Evolutionary conservation across 805 yeast species (phyloP), one percentile per base, ranked within the genome.

Genomic region (Pichia kluyveri): DNA sequence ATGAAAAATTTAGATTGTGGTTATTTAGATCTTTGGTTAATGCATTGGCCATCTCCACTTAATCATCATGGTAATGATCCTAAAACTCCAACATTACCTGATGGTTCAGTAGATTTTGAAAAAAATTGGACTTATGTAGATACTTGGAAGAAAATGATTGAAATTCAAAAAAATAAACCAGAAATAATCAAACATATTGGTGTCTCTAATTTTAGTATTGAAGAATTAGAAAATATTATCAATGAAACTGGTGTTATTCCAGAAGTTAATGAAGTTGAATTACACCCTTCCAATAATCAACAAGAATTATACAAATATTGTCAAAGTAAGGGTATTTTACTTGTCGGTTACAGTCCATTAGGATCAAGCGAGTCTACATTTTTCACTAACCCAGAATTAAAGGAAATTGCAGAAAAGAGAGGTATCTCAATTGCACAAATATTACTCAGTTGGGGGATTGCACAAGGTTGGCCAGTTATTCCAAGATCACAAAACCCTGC

Each of bases 101-200:
- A 72, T 7, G 79, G 74, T 10, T 31, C 69, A 14, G 38, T 50
- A 27, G 56, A 53, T 41, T 54, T 45, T 32, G 59, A 51, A 30
- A 47, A 50, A 19, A 45, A 56, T 36, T 56, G 57, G 56, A 90
- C 86, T 58, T 93, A 56, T 49, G 64, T 89, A 14, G 76, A 80
- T 38, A 89, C 90, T 14, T 76, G 75, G 54, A 77, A 80, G 59
- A 79, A 79, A 50, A 69, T 83, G 50, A 87, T 84, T 48, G 89
- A 86, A 61, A 83, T 83, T 40, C 87, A 78, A 62, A 69, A 60
- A 39, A 69, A 72, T 30, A 70, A 65, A 38, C 60, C 63, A 8
- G 82, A 81, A 14, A 61, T 57, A 41, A 69, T 79, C 17, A 69
- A 67, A 51, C 67, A 66, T 41, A 74, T 82, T 48, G 87, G 87